Evolutionary conservation across 2,329 filamentous ascomycete species (phyloP).

Genomic region (Claviceps maximensis): DNA sequence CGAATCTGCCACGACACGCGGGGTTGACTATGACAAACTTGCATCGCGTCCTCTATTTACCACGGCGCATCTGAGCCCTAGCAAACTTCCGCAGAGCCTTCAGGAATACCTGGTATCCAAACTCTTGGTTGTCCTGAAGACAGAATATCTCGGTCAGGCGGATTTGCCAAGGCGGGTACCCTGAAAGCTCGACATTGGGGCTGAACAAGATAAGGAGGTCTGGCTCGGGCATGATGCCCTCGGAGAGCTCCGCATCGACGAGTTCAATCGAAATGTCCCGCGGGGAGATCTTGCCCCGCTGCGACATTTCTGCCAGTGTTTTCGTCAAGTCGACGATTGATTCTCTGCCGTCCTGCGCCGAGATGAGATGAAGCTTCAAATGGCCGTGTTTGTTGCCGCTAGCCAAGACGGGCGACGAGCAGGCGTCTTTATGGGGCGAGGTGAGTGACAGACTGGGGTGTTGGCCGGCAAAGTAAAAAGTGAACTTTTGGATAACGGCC

Average conservation of each 20-base stretch:
- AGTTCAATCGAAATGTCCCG: constrained; percentile 75
- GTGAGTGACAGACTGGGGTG: constrained; percentile 54
- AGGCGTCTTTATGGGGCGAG: constrained; percentile 29
- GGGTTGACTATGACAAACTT: background rate
- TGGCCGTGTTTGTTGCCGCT: constrained; percentile 23
- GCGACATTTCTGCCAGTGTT: constrained; percentile 89
- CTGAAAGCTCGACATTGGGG: constrained; percentile 68
- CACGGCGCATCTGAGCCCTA: constrained; percentile 78
- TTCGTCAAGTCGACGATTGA: constrained; percentile 92
- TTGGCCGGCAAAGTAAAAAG: constrained; percentile 71
- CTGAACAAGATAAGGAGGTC: constrained; percentile 82
- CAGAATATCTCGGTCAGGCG: constrained; percentile 88
- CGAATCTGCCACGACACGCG: background rate
- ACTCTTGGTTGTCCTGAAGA: constrained; percentile 61
- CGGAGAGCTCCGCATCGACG: constrained; percentile 75
- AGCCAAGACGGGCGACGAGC: constrained; percentile 15
- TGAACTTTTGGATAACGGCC: constrained; percentile 64
- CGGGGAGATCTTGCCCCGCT: constrained; percentile 68
- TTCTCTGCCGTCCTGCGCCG: constrained; percentile 76
- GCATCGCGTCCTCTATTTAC: constrained; percentile 34
- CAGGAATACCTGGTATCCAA: constrained; percentile 91
- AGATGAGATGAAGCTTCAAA: constrained; percentile 62
- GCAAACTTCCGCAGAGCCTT: constrained; percentile 73
- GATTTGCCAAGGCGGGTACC: constrained; percentile 95
- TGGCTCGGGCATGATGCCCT: constrained; percentile 73